phyloP scores from a whole-genome alignment of 495 filamentous ascomycete species.

The Mytilinidion resinicola region DNA sequence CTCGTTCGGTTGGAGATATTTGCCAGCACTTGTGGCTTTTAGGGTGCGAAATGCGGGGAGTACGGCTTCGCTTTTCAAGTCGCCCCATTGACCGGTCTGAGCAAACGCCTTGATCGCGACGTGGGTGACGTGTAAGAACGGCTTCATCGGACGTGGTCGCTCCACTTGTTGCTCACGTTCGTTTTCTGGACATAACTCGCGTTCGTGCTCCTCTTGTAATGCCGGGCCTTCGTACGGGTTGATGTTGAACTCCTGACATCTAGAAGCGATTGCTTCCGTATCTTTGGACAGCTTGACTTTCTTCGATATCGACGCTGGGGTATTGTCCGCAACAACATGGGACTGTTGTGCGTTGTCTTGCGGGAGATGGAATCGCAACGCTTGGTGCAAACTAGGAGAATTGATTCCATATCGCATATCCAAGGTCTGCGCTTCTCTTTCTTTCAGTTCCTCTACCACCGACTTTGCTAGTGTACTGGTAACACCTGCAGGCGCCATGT shows the following conservation, averaged over 20 bases:
- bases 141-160: slow-evolving; percentile 36
- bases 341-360: too few relatives aligned
- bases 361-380: too few relatives aligned
- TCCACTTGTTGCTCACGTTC: slow-evolving; percentile 52
- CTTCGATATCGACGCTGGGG: too few relatives aligned
- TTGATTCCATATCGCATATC: slow-evolving; percentile 33
- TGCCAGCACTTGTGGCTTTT: slow-evolving; percentile 35
- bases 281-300: too few relatives aligned
- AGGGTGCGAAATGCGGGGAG: slow-evolving; percentile 44
- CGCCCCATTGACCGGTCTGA: slow-evolving; percentile 16
- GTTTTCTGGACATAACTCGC: slow-evolving; percentile 56
- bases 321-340: too few relatives aligned
- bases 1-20: slow-evolving; percentile 25
- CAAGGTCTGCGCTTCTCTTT: slow-evolving; percentile 41
- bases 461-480: too few relatives aligned
- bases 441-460: slow-evolving; percentile 40
- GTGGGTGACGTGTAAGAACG: slow-evolving; percentile 42
- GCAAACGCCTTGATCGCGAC: slow-evolving; percentile 40
- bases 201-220: slow-evolving; percentile 61
- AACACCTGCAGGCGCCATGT: too few relatives aligned
- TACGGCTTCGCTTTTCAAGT: slow-evolving; percentile 32
- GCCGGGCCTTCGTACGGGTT: slow-evolving; percentile 23
- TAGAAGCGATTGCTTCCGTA: too few relatives aligned
- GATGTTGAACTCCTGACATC: slow-evolving; percentile 20
- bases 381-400: too few relatives aligned